These are phyloP conservation scores for Penicillium sclerotigenum DNA, from an alignment of 2,329 filamentous ascomycete species.

Conservation along the genomic window DNA sequence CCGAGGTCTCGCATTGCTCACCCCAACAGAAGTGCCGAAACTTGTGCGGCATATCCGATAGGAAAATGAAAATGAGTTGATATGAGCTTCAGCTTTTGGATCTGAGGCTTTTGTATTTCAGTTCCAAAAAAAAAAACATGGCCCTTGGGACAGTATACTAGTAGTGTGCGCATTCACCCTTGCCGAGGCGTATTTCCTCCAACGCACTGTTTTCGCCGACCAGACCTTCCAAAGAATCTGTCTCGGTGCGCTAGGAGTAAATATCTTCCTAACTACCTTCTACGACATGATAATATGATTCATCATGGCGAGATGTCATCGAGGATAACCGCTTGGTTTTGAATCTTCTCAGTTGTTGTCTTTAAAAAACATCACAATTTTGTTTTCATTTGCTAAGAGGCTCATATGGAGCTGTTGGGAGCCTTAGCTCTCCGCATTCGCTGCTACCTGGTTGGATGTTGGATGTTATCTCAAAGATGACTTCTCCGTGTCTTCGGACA, in stretches of 20 bases:
- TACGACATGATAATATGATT: constrained; percentile 47
- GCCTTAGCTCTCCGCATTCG: neutral
- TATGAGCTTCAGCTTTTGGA: neutral
- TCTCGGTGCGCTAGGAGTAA: constrained; percentile 23
- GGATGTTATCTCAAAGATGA: neutral
- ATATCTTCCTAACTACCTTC: constrained; percentile 23
- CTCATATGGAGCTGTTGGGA: neutral
- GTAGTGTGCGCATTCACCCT: constrained; percentile 23
- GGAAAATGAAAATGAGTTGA: neutral
- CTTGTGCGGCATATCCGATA: neutral
- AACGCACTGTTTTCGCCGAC: constrained; percentile 26
- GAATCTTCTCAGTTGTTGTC: neutral
- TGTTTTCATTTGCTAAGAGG: constrained; percentile 7
- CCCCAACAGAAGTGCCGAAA: constrained; percentile 6
- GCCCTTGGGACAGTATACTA: constrained; percentile 2
- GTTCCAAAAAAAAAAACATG: neutral
- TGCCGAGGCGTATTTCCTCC: constrained; percentile 30
- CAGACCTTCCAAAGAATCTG: constrained; percentile 24
- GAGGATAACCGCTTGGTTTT: neutral
- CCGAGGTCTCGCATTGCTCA: constrained; percentile 7
- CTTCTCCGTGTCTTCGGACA: neutral
- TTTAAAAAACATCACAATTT: neutral
- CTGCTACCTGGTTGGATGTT: neutral
- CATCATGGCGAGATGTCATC: neutral
- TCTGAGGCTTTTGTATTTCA: neutral